These are phyloP conservation scores for Thielaviopsis euricoi DNA, from an alignment of 2,329 filamentous ascomycete genomes.

Conservation along the genomic window DNA sequence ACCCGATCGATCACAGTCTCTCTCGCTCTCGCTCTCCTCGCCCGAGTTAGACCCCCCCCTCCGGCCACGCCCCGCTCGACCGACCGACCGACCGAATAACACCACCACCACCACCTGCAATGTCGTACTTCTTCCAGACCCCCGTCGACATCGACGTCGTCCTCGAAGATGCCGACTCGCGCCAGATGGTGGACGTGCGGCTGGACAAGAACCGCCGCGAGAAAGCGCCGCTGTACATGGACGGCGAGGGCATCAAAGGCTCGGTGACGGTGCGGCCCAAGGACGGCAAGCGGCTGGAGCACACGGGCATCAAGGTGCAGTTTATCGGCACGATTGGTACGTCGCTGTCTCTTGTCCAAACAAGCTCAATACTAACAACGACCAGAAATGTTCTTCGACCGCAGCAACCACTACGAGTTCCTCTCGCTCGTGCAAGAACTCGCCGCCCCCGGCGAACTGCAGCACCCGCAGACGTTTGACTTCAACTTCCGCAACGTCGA, in stretches of 20 bases:
- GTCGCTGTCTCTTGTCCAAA: too few species aligned
- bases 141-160: constrained; percentile 98
- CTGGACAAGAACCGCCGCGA: constrained; percentile 96
- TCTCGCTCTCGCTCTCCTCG: too few species aligned
- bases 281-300: constrained; percentile 93
- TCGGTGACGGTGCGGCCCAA: constrained; percentile 90
- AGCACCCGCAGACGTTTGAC: constrained; percentile 95
- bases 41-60: background rate
- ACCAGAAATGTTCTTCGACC: constrained; percentile 98
- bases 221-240: constrained; percentile 92
- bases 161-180: constrained; percentile 85
- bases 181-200: constrained; percentile 92
- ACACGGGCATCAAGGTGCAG: constrained; percentile 98
- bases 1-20: too few species aligned
- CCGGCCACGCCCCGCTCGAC: background rate
- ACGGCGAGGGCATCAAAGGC: constrained; percentile 95
- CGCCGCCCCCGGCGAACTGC: constrained; percentile 88
- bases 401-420: constrained; percentile 98
- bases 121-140: constrained; percentile 98
- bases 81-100: too few species aligned
- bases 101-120: constrained; percentile 23
- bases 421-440: constrained; percentile 93
- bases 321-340: constrained; percentile 96
- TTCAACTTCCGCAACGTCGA: constrained; percentile 99
- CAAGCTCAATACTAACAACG: constrained; percentile 2